A percentile compares a stretch with the other conserved stretches of the same genome.
Evolutionary conservation across 1,284 basidiomycete species (phyloP).

Genomic region (Pseudozyma thailandica): DNA sequence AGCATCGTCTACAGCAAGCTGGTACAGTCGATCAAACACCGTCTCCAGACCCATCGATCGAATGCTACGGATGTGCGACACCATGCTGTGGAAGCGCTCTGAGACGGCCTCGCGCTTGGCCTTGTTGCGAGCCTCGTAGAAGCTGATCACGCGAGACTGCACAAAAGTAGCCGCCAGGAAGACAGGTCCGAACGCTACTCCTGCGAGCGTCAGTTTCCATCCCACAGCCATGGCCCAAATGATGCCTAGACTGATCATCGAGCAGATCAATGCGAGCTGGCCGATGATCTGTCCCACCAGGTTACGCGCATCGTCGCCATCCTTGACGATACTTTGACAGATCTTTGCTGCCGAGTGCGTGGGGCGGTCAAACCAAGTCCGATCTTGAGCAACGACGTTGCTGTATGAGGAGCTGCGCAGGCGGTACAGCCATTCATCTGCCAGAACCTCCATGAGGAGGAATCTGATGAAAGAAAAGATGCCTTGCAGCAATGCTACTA

Average conservation of each 20-base stretch:
- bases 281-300: conserved; percentile 81
- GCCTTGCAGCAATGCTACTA: conserved; percentile 80
- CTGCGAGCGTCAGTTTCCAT: conserved; percentile 93
- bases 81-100: conserved; percentile 85
- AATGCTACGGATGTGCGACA: conserved; percentile 85
- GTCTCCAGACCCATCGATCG: conserved; percentile 87
- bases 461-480: conserved; percentile 77
- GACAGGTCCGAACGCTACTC: conserved; percentile 84
- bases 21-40: conserved; percentile 79
- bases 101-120: conserved; percentile 83
- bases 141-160: conserved; percentile 77
- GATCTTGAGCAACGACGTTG: conserved; percentile 82
- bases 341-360: conserved; percentile 75
- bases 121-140: conserved; percentile 84
- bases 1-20: conserved; percentile 74
- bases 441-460: conserved; percentile 73
- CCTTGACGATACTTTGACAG: conserved; percentile 86
- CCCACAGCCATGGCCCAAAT: conserved; percentile 87
- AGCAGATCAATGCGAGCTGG: conserved; percentile 75
- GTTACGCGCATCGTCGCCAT: conserved; percentile 86
- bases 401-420: conserved; percentile 76
- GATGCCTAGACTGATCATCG: conserved; percentile 85
- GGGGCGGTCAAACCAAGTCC: conserved; percentile 84
- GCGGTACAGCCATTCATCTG: conserved; percentile 79
- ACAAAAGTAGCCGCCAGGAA: conserved; percentile 80